Evolutionary conservation across 75 land plant species (phyloP), one percentile per base, ranked within the genome.

Genomic region (Pinus tabuliformis): DNA sequence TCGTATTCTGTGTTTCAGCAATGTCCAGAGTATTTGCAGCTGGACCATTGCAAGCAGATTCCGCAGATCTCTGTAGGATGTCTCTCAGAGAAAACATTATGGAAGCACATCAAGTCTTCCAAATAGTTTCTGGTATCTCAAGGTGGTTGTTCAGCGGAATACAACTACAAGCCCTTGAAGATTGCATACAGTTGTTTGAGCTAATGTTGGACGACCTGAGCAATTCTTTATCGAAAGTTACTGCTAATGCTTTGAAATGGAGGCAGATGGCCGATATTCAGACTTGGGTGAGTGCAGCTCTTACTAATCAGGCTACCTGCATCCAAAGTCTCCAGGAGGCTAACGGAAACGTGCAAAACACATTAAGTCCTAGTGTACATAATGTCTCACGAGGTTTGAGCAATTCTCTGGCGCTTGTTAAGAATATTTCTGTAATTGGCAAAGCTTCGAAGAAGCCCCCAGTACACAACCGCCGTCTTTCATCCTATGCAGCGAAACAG

Each of bases 231-330:
- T 5, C 58, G 20, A 90, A 84, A 30, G 78, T 89, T 54, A 37
- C 56, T 5, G 30, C 42, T 14, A 71, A 54, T 39, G 20, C 39
- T 37, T 73, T 68, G 74, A 33, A 39, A 45, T 66, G 70, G 68
- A 64, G 58, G 58, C 26, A n/a, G 60, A 9, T 61, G 14, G 22
- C 42, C 12, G 78, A 8, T 24, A 17, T 45, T 63, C 52, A 54
- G 26, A 28, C 88, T 8, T 20, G 88, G 33, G 75, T 83, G 36
- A 74, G 90, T 72, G 88, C 83, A 22, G 87, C 90, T 21, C 80
- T 92, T 66, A 90, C 95, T 15, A 81, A 88, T 76, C 89, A 88
- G 75, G 73, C 81, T 72, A 92, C 95, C 5, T 92, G 95, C 73
- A 77, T 87, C 60, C 89, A 91, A 18, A 91, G 93, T 52, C 82